Evolutionary conservation across 257 asterid species (phyloP), one percentile per base, ranked within the genome.

Genomic region (Solanum ossicruentum): DNA sequence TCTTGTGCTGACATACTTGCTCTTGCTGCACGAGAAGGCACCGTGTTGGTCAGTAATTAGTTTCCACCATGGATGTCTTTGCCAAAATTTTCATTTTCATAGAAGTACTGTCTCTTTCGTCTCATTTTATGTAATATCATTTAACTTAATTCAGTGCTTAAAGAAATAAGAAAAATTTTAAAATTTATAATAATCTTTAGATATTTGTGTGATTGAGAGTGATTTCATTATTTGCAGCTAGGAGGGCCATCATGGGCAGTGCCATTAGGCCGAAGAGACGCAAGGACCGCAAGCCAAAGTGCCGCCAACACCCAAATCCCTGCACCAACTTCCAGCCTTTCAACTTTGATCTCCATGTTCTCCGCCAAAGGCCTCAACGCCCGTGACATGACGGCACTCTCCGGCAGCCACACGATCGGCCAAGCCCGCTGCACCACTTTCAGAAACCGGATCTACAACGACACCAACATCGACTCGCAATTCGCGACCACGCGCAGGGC

Each of bases 391-490:
- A 93, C 93, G 4, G 94, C 91, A 0, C 92, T 94, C 43, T 92
- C 96, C 8, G 97, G 98, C 0, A 86, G 90, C 77, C 98, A 94
- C 89, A 86, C 97, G 21, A 83, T 94, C 26, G 98, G 98, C 17
- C 87, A 85, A 15, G 95, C 98, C 1, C 88, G 84, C 43, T 94
- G 98, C 81, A 2, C 84, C 45, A 67, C 85, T 5, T 94, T 94
- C 87, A 82, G 98, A 49, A 6, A 63, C 45, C 93, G 90, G 56
- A 81, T 94, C 39, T 89, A 94, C 92, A 94, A 91, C 51, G 98
- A 91, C 1, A 88, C 94, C 77, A 91, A 94, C 88, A 93, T 94
- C 54, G 87, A 91, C 80, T 82, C 93, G 0, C 51, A 11, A 2
- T 92, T 93, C 55, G 94, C 94, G 3, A 51, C 90, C 89, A 75